phyloP scores from a whole-genome alignment of 257 asterid genomes.

The Jacaranda copaia region DNA sequence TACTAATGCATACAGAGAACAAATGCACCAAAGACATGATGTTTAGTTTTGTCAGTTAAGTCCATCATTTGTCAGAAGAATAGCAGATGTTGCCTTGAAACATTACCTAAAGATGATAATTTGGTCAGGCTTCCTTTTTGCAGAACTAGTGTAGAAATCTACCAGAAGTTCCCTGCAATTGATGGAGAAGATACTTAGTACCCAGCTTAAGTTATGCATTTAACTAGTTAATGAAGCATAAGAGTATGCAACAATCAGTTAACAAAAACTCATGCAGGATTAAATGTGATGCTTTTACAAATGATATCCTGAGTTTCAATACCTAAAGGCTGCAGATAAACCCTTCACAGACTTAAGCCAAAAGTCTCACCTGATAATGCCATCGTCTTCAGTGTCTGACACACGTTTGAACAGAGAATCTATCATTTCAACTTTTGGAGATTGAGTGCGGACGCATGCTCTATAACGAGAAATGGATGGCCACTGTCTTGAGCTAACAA shows the following conservation, averaged over 20 bases:
- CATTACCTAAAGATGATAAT: conserved; percentile 83
- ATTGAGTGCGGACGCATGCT: conserved; percentile 93
- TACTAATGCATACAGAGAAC: background rate
- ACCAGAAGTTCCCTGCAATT: conserved; percentile 74
- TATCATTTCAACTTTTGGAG: conserved; percentile 89
- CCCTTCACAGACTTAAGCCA: no score
- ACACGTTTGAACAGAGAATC: conserved; percentile 73
- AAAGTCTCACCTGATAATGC: conserved; percentile 68
- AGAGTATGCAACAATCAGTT: background rate
- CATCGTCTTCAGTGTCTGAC: conserved; percentile 83
- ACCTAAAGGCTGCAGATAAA: background rate
- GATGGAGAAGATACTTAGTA: conserved; percentile 1
- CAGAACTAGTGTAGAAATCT: conserved; percentile 77
- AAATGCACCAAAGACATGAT: background rate
- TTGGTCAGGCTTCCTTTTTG: conserved; percentile 84
- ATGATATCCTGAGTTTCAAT: background rate
- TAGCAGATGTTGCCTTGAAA: background rate
- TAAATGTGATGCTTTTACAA: background rate
- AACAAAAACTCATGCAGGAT: background rate
- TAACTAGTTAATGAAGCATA: background rate
- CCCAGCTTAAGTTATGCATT: background rate
- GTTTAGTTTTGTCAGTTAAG: background rate
- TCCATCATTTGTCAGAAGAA: background rate
- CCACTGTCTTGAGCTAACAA: conserved; percentile 97
- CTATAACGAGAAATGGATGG: conserved; percentile 84